Conservation (phyloP, 805 yeast species). For the Kodamaea hsintzibuensis region DNA sequence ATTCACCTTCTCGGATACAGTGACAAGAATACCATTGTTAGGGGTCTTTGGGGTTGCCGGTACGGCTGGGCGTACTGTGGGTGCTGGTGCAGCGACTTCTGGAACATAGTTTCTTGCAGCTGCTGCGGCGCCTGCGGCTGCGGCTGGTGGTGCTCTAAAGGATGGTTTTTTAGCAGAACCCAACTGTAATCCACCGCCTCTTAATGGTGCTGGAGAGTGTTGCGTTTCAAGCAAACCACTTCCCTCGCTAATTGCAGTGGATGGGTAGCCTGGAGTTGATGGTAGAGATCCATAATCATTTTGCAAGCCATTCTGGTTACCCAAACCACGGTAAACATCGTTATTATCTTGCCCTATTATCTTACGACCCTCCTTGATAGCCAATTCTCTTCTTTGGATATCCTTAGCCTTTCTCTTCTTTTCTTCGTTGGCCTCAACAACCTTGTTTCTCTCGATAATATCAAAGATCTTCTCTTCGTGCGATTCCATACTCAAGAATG, state of each 20-base stretch:
- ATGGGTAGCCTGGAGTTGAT: conserved; percentile 27
- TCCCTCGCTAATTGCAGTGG: conserved; percentile 25
- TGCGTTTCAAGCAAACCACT: conserved; percentile 12
- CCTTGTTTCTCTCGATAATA: conserved; percentile 95
- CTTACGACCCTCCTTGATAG: conserved; percentile 39
- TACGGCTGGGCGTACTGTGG: conserved; percentile 24
- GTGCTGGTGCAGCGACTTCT: conserved; percentile 12
- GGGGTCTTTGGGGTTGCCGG: conserved; percentile 27
- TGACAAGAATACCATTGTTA: conserved; percentile 78
- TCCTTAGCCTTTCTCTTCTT: conserved; percentile 94
- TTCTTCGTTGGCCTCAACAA: conserved; percentile 94
- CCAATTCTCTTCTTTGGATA: conserved; percentile 76
- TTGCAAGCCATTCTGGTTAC: conserved; percentile 15
- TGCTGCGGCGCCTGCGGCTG: conserved; percentile 25
- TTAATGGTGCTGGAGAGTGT: conserved; percentile 16
- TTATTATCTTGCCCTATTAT: conserved; percentile 24
- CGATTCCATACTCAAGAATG: conserved; percentile 94
- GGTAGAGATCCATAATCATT: conserved; percentile 23
- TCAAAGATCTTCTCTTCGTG: conserved; percentile 99
- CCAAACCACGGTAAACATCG: conserved; percentile 46
- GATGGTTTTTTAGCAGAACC: conserved; percentile 47
- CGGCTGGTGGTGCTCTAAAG: conserved; percentile 33
- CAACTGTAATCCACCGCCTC: conserved; percentile 72
- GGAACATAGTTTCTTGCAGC: conserved; percentile 14
- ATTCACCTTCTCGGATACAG: conserved; percentile 72